These are phyloP conservation scores for Prunus dulcis DNA, from an alignment of 306 rosid species.

Conservation along the genomic window DNA sequence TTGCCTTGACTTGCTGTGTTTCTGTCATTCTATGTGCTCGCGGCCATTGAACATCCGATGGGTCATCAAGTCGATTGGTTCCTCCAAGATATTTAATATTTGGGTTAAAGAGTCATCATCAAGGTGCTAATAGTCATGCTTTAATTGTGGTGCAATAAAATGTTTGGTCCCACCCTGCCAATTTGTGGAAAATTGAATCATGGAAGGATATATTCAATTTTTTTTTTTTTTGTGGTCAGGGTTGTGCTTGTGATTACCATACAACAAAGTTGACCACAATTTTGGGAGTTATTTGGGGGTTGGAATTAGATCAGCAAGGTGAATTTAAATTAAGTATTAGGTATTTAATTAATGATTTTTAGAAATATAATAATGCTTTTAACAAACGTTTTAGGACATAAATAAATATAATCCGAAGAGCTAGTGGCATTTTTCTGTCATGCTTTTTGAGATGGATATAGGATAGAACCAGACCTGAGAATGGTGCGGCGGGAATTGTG, in stretches of 20 bases:
- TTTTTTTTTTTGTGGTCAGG: background rate
- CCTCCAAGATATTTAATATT: background rate
- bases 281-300: background rate
- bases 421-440: background rate
- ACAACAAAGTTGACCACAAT: no score
- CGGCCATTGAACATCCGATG: background rate
- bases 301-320: background rate
- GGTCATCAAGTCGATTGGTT: background rate
- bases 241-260: background rate
- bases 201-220: background rate
- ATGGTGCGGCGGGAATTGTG: background rate
- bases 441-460: background rate
- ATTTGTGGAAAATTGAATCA: background rate
- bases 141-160: background rate
- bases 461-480: background rate
- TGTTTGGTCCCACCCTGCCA: background rate
- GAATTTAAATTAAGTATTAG: background rate
- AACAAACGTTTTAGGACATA: background rate
- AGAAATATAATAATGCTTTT: no score
- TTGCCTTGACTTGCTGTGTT: background rate
- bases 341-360: background rate
- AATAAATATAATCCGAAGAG: background rate
- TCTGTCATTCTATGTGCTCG: background rate
- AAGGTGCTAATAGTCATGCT: constrained; percentile 1
- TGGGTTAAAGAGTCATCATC: background rate